These are phyloP conservation scores for Telopea speciosissima DNA, from an alignment of 177 flowering plant genomes.

Conservation along the genomic window DNA sequence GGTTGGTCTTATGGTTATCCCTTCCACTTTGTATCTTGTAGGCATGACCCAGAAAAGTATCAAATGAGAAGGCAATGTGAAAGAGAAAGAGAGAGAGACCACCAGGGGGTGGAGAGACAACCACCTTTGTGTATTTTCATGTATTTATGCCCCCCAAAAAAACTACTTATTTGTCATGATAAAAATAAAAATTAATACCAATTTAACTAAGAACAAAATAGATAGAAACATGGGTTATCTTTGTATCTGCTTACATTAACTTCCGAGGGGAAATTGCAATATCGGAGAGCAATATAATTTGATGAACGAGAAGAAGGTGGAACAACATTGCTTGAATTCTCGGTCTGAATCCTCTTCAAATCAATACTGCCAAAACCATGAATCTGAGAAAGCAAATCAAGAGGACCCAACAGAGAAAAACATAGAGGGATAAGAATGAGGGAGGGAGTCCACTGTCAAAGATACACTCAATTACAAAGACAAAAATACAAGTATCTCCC, in stretches of 20 bases:
- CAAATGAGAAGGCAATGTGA: not conserved
- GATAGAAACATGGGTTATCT: too few species aligned
- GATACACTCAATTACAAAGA: not conserved
- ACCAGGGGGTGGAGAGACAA: too few species aligned
- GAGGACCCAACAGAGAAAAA: slow-evolving; percentile 11
- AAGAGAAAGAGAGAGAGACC: too few species aligned
- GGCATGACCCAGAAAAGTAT: not conserved
- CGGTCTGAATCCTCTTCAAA: slow-evolving; percentile 82
- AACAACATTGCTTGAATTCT: slow-evolving; percentile 43
- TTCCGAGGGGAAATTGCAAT: slow-evolving; percentile 35
- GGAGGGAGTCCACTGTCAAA: slow-evolving; percentile 7
- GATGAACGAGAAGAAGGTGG: slow-evolving; percentile 72
- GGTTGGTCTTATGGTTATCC: not conserved
- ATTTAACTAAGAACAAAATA: not conserved
- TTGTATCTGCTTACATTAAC: slow-evolving; percentile 40
- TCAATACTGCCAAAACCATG: slow-evolving; percentile 80
- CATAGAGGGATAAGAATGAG: not conserved
- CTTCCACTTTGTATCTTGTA: not conserved
- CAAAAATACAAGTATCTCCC: too few species aligned
- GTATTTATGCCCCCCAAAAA: too few species aligned
- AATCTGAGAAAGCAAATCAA: slow-evolving; percentile 47
- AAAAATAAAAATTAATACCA: not conserved
- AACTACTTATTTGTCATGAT: too few species aligned
- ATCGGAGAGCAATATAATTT: slow-evolving; percentile 66
- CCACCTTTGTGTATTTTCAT: too few species aligned